Percentiles rank a stretch among this genome's conserved stretches.
phyloP scores from a whole-genome alignment of 345 rosid species.

The Corymbia maculata region DNA sequence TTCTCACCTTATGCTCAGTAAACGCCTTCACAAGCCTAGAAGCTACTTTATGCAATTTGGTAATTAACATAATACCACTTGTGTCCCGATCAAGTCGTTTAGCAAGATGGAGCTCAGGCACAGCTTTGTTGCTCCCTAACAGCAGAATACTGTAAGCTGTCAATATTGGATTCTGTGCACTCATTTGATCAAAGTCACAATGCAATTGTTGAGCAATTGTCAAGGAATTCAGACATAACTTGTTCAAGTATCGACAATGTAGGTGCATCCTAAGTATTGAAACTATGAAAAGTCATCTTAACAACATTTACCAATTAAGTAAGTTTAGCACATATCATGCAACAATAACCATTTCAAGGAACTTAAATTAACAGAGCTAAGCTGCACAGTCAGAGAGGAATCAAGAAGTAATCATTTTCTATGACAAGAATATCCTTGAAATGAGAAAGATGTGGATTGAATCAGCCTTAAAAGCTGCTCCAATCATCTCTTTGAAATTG shows the following conservation, averaged over 20 bases:
- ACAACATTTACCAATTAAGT: neutral
- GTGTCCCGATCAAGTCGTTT: conserved; percentile 93
- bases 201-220: neutral
- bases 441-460: neutral
- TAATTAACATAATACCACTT: conserved; percentile 76
- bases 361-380: neutral
- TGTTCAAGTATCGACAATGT: neutral
- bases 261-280: neutral
- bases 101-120: conserved; percentile 66
- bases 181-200: neutral
- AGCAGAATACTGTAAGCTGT: neutral
- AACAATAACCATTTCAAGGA: neutral
- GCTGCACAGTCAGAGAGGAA: neutral
- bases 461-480: neutral
- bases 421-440: neutral
- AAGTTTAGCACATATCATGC: neutral
- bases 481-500: neutral
- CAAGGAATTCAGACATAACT: neutral
- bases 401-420: neutral
- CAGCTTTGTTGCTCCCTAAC: conserved; percentile 13
- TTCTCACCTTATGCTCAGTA: conserved; percentile 58
- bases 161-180: neutral
- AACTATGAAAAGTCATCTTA: neutral
- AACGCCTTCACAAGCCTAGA: conserved; percentile 78
- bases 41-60: conserved; percentile 83